These are phyloP conservation scores for Solanum bukasovii DNA, from an alignment of 257 asterid species.

Conservation along the genomic window DNA sequence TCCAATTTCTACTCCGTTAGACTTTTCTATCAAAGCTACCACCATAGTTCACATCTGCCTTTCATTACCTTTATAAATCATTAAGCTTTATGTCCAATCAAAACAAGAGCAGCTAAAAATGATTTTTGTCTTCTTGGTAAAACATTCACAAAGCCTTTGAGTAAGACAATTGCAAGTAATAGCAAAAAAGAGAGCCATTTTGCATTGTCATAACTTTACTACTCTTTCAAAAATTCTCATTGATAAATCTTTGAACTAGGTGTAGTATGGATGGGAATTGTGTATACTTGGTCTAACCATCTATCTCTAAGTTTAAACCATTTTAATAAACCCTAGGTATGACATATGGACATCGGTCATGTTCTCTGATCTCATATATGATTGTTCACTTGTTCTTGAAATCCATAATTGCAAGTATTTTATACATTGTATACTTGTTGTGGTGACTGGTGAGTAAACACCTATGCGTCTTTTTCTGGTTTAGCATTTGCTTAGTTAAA, in stretches of 20 bases:
- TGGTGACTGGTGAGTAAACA: neutral
- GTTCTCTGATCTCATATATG: no score
- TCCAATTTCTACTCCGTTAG: neutral
- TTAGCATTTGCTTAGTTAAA: neutral
- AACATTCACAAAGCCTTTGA: neutral
- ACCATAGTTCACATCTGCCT: neutral
- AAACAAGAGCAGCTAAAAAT: neutral
- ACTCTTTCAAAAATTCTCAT: neutral
- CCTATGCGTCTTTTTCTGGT: neutral
- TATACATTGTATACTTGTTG: neutral
- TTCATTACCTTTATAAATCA: neutral
- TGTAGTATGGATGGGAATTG: neutral
- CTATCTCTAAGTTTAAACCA: neutral
- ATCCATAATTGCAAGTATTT: neutral
- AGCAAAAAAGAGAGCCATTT: neutral
- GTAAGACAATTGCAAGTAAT: neutral
- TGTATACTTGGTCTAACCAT: neutral
- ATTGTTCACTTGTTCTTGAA: neutral
- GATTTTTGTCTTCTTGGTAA: neutral
- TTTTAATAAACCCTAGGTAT: neutral
- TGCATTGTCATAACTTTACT: neutral
- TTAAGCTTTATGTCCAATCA: neutral
- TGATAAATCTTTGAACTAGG: neutral
- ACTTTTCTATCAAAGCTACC: neutral
- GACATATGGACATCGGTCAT: neutral